Evolutionary conservation across 176 grass and related monocot species (phyloP), one percentile per base, ranked within the genome.

Genomic region (Raddia distichophylla): DNA sequence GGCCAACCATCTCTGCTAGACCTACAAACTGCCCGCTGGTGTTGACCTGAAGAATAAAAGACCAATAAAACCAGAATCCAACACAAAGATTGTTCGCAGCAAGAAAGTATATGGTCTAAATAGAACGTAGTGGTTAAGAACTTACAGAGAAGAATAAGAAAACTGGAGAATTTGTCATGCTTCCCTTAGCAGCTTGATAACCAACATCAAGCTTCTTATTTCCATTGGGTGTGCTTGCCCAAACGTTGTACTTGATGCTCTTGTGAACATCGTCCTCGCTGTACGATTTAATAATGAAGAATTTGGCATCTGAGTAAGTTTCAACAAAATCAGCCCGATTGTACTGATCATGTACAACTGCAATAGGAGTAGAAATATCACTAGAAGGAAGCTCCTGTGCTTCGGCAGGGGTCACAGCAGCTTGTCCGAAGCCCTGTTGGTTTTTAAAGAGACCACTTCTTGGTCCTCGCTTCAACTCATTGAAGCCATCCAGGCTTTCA

Each of bases 141-240:
- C 94, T 92, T 90, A 97, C 94, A 80, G 94, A 97, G 86, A 97
- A 97, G 68, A 97, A 87, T 56, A 97, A 82, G 75, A 97, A 97
- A 19, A 97, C 87, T 42, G 91, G 85, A 73, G 84, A 82, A 78
- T 79, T 71, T 35, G 18, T 83, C 33, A 75, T 74, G 57, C 86
- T 92, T 52, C 88, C 94, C 68, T 93, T 90, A 56, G 94, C 84
- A 75, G 87, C 94, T 84, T 88, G 86, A 86, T 94, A 97, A 56
- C 91, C 91, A 15, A 82, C 79, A 78, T 97, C 87, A 58, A 97
- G 94, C 51, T 94, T 97, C 58, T 97, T 97, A 83, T 97, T 97
- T 35, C 94, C 91, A 84, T 87, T 91, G 67, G 91, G 89, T 4
- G 94, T 97, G 82, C 94, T 97, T 83, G 94, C 91, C 94, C 94